phyloP scores from a whole-genome alignment of 768 basidiomycete species.

The Goffeauzyma gilvescens region DNA sequence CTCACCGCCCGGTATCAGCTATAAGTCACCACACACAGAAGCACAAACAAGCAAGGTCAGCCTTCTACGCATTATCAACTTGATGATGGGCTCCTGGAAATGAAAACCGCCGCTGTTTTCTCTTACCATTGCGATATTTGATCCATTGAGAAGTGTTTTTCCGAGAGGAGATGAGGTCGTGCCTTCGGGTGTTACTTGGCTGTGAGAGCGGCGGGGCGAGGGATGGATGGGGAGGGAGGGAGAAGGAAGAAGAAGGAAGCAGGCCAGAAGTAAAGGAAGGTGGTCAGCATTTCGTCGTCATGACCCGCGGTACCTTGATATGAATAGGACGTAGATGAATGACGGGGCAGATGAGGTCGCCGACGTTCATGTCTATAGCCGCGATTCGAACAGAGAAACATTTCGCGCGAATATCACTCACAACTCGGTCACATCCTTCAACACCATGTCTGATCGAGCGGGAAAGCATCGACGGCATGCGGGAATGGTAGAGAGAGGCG shows the following conservation, averaged over 20 bases:
- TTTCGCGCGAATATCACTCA: slow-evolving; percentile 40
- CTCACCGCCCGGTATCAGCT: slow-evolving; percentile 54
- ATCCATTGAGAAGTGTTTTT: slow-evolving; percentile 37
- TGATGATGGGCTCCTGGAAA: not conserved
- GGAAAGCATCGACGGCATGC: not conserved
- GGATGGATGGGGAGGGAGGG: not conserved
- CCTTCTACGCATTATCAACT: not conserved
- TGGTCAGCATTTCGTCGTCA: too few relatives aligned
- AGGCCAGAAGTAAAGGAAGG: not conserved
- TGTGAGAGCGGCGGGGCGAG: too few relatives aligned
- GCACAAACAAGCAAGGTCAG: slow-evolving; percentile 4
- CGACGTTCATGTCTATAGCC: not conserved
- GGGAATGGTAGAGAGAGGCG: not conserved
- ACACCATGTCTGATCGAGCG: slow-evolving; percentile 27
- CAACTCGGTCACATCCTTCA: slow-evolving; percentile 96
- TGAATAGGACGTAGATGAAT: too few relatives aligned
- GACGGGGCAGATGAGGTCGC: not conserved
- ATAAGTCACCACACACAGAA: not conserved
- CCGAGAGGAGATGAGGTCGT: slow-evolving; percentile 59
- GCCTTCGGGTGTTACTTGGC: slow-evolving; percentile 66
- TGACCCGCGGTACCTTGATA: too few relatives aligned
- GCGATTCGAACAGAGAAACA: not conserved
- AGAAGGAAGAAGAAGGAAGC: not conserved
- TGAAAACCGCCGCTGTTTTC: not conserved
- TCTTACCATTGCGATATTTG: slow-evolving; percentile 75